phyloP scores from a whole-genome alignment of 257 asterid species.

The Solanum corneliomulleri region DNA sequence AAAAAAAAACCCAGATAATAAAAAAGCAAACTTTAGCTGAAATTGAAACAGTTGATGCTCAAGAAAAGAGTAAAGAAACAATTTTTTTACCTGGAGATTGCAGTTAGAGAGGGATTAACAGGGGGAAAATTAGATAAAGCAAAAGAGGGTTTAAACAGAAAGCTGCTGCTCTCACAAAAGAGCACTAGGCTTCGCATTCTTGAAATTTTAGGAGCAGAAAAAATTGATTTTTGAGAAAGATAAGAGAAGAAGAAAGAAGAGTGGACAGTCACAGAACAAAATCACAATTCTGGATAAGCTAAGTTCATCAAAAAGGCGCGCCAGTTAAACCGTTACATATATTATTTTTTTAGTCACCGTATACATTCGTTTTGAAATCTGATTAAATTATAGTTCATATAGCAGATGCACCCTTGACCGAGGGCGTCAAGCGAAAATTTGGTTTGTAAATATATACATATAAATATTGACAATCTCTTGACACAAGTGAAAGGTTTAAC shows the following conservation, averaged over 20 bases:
- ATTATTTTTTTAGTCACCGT: too few relatives aligned
- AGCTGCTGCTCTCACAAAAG: conserved; percentile 4
- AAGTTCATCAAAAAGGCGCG: not conserved
- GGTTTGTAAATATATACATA: too few relatives aligned
- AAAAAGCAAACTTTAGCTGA: not conserved
- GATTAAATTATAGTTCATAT: too few relatives aligned
- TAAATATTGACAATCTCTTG: too few relatives aligned
- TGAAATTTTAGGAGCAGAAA: not conserved
- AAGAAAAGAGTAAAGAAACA: not conserved
- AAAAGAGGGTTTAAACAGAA: not conserved
- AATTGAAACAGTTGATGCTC: not conserved
- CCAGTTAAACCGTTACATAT: not conserved
- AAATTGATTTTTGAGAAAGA: not conserved
- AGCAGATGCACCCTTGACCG: too few relatives aligned
- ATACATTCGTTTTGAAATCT: too few relatives aligned
- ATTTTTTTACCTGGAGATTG: conserved; percentile 2
- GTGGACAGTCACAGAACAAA: not conserved
- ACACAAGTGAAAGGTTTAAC: too few relatives aligned
- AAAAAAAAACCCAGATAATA: not conserved
- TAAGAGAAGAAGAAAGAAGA: not conserved
- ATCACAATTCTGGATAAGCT: not conserved
- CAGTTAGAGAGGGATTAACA: not conserved
- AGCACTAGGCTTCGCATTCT: conserved; percentile 16
- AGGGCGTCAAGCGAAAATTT: too few relatives aligned
- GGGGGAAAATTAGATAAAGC: not conserved